These are phyloP conservation scores for Vitis labrusca DNA, from an alignment of 164 flowering plant species.

Conservation along the genomic window DNA sequence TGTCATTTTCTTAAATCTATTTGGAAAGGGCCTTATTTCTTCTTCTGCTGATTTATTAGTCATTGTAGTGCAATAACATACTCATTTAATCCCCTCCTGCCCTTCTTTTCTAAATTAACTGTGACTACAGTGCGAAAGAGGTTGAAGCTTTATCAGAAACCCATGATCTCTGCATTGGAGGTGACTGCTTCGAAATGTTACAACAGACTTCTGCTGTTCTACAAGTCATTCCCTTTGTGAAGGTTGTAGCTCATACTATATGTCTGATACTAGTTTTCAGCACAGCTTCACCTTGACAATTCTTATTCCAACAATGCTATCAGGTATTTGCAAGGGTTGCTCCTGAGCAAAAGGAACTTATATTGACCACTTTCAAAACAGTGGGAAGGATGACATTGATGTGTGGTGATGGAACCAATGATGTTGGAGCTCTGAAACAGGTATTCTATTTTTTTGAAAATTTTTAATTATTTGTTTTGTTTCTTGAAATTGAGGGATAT, in stretches of 20 bases:
- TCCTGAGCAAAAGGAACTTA: constrained; percentile 96
- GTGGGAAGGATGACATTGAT: constrained; percentile 92
- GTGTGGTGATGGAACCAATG: constrained; percentile 99
- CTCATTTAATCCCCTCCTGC: background rate
- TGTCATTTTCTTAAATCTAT: background rate
- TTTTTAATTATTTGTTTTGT: background rate
- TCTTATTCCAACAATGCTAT: background rate
- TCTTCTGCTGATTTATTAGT: background rate
- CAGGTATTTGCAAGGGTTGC: constrained; percentile 99
- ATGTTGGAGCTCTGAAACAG: constrained; percentile 98
- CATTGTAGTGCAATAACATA: background rate
- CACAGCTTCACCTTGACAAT: constrained; percentile 5
- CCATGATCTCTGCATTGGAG: constrained; percentile 92
- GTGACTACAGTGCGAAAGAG: constrained; percentile 55
- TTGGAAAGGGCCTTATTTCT: background rate
- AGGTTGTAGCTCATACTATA: constrained; percentile 42
- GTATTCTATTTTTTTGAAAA: constrained; percentile 27
- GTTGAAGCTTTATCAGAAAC: constrained; percentile 67
- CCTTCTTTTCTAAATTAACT: background rate
- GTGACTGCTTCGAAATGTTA: constrained; percentile 90
- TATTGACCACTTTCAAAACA: constrained; percentile 82
- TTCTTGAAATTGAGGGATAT: background rate
- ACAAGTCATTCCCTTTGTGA: constrained; percentile 80
- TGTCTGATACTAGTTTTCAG: constrained; percentile 1
- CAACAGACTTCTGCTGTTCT: constrained; percentile 68